Percentiles rank a stretch among this genome's conserved stretches.
Conservation (phyloP, 2,329 filamentous ascomycete species). For the Pseudomassariella vexata region DNA sequence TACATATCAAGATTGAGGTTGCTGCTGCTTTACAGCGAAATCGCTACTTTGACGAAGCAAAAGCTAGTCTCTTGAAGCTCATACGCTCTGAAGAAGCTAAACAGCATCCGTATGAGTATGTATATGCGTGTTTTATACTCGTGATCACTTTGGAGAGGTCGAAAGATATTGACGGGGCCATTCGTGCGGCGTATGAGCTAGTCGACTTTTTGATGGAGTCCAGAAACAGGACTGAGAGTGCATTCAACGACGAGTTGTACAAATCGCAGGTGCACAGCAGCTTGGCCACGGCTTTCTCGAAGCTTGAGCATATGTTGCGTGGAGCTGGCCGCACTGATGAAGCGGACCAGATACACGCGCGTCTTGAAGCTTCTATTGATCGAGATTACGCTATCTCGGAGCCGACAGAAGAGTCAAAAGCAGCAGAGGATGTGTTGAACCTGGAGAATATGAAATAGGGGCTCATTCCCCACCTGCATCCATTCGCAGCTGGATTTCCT, state of each 20-base stretch:
- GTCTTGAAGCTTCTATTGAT: background rate
- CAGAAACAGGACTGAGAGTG: background rate
- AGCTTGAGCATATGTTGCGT: background rate
- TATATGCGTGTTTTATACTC: conserved; percentile 4
- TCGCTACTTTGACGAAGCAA: conserved; percentile 1
- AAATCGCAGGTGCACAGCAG: background rate
- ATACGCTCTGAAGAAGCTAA: background rate
- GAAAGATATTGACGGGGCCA: conserved; percentile 2
- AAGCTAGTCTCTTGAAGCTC: background rate
- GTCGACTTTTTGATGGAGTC: conserved; percentile 1
- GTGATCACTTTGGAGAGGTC: conserved; percentile 2
- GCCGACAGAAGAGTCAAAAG: no score
- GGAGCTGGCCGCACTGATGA: conserved; percentile 1
- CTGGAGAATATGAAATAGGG: no score
- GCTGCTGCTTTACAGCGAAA: conserved; percentile 3
- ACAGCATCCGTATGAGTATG: conserved; percentile 2
- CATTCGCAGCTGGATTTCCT: no score
- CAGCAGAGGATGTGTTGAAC: no score
- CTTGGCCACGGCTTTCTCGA: background rate
- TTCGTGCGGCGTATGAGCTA: conserved; percentile 2
- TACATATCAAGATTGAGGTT: conserved; percentile 5
- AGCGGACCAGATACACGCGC: background rate
- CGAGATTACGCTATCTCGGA: no score
- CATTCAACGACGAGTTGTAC: background rate
- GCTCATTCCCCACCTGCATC: no score